Conservation (phyloP, 768 basidiomycete genomes). For the Russula griseocarnosa region DNA sequence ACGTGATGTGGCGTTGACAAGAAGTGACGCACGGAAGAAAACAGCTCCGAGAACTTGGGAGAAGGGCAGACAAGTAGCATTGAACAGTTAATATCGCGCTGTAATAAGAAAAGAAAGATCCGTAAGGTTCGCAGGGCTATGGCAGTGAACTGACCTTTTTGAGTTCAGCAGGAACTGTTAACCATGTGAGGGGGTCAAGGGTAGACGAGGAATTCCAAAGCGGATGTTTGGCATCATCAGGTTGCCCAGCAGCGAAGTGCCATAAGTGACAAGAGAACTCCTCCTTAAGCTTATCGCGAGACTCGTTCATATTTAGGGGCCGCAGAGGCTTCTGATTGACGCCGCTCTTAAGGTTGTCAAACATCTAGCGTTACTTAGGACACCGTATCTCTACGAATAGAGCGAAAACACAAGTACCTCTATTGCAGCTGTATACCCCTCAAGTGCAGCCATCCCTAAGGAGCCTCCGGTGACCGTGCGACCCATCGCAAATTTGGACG, state of each 20-base stretch:
- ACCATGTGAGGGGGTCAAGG: slow-evolving; percentile 27
- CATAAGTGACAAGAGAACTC: slow-evolving; percentile 22
- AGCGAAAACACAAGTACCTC: slow-evolving; percentile 17
- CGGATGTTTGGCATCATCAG: slow-evolving; percentile 24
- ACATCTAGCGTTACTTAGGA: slow-evolving; percentile 23
- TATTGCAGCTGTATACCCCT: slow-evolving; percentile 27
- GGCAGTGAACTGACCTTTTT: slow-evolving; percentile 20
- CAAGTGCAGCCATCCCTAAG: slow-evolving; percentile 28
- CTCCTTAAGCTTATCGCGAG: slow-evolving; percentile 22
- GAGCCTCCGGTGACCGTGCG: slow-evolving; percentile 22
- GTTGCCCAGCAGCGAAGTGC: slow-evolving; percentile 28
- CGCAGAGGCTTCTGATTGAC: slow-evolving; percentile 21
- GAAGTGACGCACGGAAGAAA: slow-evolving; percentile 23
- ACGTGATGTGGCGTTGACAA: slow-evolving; percentile 14
- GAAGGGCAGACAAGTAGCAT: slow-evolving; percentile 24
- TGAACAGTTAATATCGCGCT: slow-evolving; percentile 26
- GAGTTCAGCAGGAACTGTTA: slow-evolving; percentile 21
- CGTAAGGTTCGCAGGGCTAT: slow-evolving; percentile 5
- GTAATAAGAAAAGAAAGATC: slow-evolving; percentile 2
- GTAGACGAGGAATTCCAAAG: slow-evolving; percentile 16
- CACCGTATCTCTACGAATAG: not conserved
- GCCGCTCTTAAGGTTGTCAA: slow-evolving; percentile 22
- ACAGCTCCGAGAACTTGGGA: slow-evolving; percentile 23
- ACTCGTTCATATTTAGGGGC: slow-evolving; percentile 7
- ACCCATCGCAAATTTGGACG: slow-evolving; percentile 27